These are phyloP conservation scores for Apiotrichum laibachii DNA, from an alignment of 1,284 basidiomycete genomes.

Conservation along the genomic window DNA sequence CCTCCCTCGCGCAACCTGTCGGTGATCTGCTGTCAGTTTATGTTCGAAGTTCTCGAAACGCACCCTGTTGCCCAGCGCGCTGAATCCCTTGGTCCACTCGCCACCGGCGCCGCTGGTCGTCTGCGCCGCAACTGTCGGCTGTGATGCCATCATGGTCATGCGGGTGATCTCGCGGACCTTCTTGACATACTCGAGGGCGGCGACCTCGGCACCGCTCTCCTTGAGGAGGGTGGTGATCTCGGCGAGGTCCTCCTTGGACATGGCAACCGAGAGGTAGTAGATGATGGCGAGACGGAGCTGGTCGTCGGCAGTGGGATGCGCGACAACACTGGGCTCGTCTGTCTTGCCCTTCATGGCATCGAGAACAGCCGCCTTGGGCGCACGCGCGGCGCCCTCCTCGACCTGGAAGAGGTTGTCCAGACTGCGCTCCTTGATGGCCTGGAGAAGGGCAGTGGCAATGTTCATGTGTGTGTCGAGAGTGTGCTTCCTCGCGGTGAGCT, in stretches of 20 bases:
- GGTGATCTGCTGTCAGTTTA: constrained; percentile 57
- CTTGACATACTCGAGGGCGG: constrained; percentile 89
- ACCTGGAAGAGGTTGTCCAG: constrained; percentile 95
- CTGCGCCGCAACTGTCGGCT: constrained; percentile 61
- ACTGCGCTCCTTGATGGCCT: constrained; percentile 92
- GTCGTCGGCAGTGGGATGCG: constrained; percentile 64
- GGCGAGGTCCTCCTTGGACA: constrained; percentile 79
- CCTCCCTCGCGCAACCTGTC: constrained; percentile 92
- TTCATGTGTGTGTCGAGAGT: constrained; percentile 99
- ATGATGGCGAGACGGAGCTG: constrained; percentile 91
- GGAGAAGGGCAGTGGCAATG: constrained; percentile 91
- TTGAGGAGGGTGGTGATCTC: constrained; percentile 86
- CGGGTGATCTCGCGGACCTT: constrained; percentile 84
- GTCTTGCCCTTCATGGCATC: constrained; percentile 63
- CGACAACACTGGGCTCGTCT: constrained; percentile 59
- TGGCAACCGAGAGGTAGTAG: constrained; percentile 81
- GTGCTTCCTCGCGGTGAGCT: constrained; percentile 92
- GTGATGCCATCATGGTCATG: constrained; percentile 80
- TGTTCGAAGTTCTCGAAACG: constrained; percentile 34
- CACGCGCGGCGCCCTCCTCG: constrained; percentile 85
- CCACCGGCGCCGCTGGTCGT: constrained; percentile 53
- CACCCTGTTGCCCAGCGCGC: constrained; percentile 83
- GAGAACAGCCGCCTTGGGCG: constrained; percentile 76
- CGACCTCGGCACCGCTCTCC: constrained; percentile 71
- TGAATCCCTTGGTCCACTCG: constrained; percentile 73